These are phyloP conservation scores for Carex myosuroides DNA, from an alignment of 176 grass and related monocot genomes.

Conservation along the genomic window DNA sequence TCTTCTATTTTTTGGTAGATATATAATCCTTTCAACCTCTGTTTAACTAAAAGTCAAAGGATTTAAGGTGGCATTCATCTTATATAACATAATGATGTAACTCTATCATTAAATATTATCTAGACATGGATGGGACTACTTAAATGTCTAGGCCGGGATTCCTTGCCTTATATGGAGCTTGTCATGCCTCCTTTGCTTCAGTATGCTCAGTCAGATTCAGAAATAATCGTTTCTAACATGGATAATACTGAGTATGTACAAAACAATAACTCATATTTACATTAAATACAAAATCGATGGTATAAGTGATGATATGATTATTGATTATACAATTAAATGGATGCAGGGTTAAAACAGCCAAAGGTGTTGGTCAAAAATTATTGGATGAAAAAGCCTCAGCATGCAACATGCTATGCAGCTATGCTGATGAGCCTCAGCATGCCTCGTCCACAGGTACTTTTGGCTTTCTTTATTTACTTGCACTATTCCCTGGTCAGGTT, in stretches of 20 bases:
- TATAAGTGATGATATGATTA: background rate
- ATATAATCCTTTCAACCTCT: no score
- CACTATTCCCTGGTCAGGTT: no score
- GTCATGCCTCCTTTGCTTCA: constrained; percentile 83
- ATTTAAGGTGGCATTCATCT: background rate
- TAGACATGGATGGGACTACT: constrained; percentile 73
- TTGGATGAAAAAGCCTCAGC: constrained; percentile 75
- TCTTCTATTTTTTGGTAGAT: no score
- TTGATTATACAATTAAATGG: background rate
- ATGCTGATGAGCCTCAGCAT: constrained; percentile 47
- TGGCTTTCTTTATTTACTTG: no score
- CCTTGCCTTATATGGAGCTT: constrained; percentile 75
- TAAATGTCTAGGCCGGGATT: constrained; percentile 82
- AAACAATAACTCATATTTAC: background rate
- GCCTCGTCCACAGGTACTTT: no score
- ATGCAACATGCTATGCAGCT: constrained; percentile 82
- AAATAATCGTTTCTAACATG: background rate
- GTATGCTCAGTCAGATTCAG: constrained; percentile 43
- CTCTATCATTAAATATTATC: background rate
- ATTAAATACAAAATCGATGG: background rate
- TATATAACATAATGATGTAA: background rate
- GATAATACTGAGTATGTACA: background rate
- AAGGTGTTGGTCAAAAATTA: constrained; percentile 9
- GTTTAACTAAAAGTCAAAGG: no score
- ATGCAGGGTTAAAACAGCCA: background rate